A percentile compares a stretch with the other conserved stretches of the same genome.
phyloP scores from a whole-genome alignment of 495 filamentous ascomycete species.

The Lophium mytilinum region DNA sequence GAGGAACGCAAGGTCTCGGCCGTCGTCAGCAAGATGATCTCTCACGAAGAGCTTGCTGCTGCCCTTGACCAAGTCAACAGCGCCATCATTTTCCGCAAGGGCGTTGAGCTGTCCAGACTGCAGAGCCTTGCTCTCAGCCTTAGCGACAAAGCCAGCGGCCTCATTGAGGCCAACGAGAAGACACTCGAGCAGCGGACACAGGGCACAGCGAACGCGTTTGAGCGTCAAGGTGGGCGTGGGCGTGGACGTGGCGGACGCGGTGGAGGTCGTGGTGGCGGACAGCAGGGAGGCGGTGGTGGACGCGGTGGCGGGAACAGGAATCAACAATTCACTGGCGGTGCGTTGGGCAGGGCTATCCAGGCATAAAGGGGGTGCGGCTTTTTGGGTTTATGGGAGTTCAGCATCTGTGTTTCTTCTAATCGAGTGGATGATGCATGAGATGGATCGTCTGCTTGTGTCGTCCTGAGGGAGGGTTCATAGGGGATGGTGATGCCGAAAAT shows the following conservation, averaged over 20 bases:
- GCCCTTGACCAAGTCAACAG: conserved; percentile 96
- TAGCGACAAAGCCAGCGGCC: conserved; percentile 86
- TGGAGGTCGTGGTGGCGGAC: conserved; percentile 56
- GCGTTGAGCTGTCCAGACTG: conserved; percentile 90
- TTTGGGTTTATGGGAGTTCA: no score
- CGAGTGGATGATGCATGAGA: no score
- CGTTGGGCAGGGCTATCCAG: conserved; percentile 56
- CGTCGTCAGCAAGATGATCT: conserved; percentile 99
- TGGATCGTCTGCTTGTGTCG: no score
- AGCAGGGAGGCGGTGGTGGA: conserved; percentile 36
- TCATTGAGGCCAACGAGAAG: conserved; percentile 96
- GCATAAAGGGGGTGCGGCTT: conserved; percentile 36
- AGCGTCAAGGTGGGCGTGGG: conserved; percentile 70
- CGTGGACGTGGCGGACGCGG: conserved; percentile 45
- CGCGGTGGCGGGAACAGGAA: conserved; percentile 41
- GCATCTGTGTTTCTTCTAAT: no score
- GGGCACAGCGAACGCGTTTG: conserved; percentile 90
- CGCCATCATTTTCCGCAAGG: conserved; percentile 98
- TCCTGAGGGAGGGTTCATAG: no score
- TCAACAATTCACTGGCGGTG: conserved; percentile 57
- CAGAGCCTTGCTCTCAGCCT: conserved; percentile 92
- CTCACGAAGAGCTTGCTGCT: conserved; percentile 92
- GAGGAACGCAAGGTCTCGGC: conserved; percentile 79
- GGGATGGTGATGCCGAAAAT: no score
- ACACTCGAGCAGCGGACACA: conserved; percentile 94